Base-by-base conservation (phyloP, 2,329 filamentous ascomycete species). In the Cordyceps farinosa region DNA sequence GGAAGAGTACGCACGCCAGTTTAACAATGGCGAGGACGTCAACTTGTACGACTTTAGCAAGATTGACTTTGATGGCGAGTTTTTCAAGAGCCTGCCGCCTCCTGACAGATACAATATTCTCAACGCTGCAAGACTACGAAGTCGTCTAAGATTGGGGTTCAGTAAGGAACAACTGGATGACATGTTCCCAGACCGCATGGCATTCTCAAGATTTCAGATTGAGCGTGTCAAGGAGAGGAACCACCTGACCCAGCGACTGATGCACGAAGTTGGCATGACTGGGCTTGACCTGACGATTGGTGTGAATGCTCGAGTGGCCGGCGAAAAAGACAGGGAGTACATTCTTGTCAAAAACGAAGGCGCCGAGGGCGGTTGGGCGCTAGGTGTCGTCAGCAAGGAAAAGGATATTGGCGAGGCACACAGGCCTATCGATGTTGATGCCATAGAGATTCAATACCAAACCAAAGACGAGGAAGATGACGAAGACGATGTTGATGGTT, bases 121-220 rank as follows among this genome's bases (percentile, higher is more conserved):
- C 29, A 99, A 99, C 72, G 95, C 96, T 1, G 95, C 96, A 1
- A 84, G 95, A 65, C 74, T 99, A 65, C 83, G 95, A 63, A 97
- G 92, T 74, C 84, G 95, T 60, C 80, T 99, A 70, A 87, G 95
- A 72, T 97, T 99, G 94, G 95, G 95, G 0, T 85, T 97, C 70
- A 96, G 91, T 63, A 98, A 98, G 75, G 94, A 99, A 67, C 95
- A 99, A 76, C 78, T 99, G 15, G 93, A 98, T 68, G 86, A 83
- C 52, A 99, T 99, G 95, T 99, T 99, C 73, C 94, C 95, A 0
- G 90, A 99, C 73, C 87, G 95, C 32, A 97, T 99, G 92, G 95
- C 90, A 0, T 99, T 99, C 72, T 97, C 93, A 1, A 89, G 84
- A 65, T 99, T 99, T 71, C 95, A 99, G 75, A 97, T 99, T 64